Base-by-base conservation (phyloP, 2,329 filamentous ascomycete genomes). In the Fusarium sarcochroum region DNA sequence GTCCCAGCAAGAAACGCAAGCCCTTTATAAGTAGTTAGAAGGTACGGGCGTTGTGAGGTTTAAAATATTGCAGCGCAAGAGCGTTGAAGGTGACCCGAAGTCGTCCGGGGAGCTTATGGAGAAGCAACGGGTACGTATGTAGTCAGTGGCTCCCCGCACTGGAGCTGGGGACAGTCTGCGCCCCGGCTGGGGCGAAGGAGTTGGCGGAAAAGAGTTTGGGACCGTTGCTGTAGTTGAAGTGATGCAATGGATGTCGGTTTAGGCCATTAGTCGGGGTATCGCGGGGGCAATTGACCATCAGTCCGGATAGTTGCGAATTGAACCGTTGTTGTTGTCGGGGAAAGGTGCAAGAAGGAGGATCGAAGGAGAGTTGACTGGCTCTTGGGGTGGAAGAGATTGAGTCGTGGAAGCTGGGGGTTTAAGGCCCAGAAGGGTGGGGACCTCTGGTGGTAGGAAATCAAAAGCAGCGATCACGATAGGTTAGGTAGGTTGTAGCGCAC, bases 331-430 rank as follows among this genome's bases (percentile, higher is more conserved):
- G 66, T 54, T 59, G 42, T 60, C 41, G 37, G 23, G 18, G 25
- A 41, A 59, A 59, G 58, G 58, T 68, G 70, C 23, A 58, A 63
- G 70, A 67, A 69, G 54, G 65, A 72, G 61, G 66, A 69, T 61
- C 63, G 41, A 55, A 58, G 51, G 44, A 45, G 45, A 67, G 52
- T 42, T 54, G 59, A 63, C 62, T 38, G 47, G 68, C 63, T 58
- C 57, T 58, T 57, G 70, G 70, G 61, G 61, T 58, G 61, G 68
- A 60, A 71, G 58, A 69, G 59, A 63, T 57, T 68, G 58, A 70
- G 68, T 59, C 60, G 59, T 68, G 62, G 71, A 74, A 73, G 62
- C 71, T 74, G 71, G 71, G 68, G 70, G 69, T 73, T 71, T 68
- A 71, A 73, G 58, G 63, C 69, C 53, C 55, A 57, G 54, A 58